Base-by-base conservation (phyloP, 2,329 filamentous ascomycete genomes). In the Botryotinia narcissicola region DNA sequence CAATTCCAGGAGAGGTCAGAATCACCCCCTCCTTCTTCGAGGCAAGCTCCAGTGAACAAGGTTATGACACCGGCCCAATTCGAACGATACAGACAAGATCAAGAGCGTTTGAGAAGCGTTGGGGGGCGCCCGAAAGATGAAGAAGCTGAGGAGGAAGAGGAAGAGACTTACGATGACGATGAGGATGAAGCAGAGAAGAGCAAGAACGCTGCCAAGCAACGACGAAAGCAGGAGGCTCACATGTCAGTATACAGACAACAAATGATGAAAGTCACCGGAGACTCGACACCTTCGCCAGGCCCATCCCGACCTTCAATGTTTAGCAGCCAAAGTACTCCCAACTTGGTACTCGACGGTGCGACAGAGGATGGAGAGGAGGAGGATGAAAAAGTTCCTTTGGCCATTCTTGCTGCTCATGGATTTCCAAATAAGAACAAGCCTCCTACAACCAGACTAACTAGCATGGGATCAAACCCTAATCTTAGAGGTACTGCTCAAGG, bases 241-340 rank as follows among this genome's bases (percentile, higher is more conserved):
- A 91, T 97, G 85, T 88, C 93, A 1, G 91, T 97, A 2, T 97
- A 97, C 82, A 89, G 94, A 73, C 94, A 97, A 81, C 93, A 96
- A 82, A 97, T 97, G 94, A 97, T 95, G 92, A 97, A 97, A 83
- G 92, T 96, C 44, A 97, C 94, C 0, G 94, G 94, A 66, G 93
- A 95, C 78, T 84, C 89, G 35, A 82, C 86, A 82, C 73, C 86
- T 18, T 83, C 84, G 60, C 77, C 59, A 40, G 61, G 82, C 20
- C 81, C 86, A 22, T 80, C 84, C 18, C 82, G 86, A 40, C 88
- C 89, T n/a, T 86, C 88, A 22, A 72, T 84, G 84, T 68, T 85
- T 87, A 29, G 84, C 86, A 48, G 88, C 7, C 85, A 87, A 78
- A 93, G 91, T 80, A 88, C 89, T 6, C 89, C 91, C 1, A 90